A percentile compares a stretch with the other conserved stretches of the same genome.
Conservation (phyloP, 1,284 basidiomycete species). For the Cutaneotrichosporon dermatis region DNA sequence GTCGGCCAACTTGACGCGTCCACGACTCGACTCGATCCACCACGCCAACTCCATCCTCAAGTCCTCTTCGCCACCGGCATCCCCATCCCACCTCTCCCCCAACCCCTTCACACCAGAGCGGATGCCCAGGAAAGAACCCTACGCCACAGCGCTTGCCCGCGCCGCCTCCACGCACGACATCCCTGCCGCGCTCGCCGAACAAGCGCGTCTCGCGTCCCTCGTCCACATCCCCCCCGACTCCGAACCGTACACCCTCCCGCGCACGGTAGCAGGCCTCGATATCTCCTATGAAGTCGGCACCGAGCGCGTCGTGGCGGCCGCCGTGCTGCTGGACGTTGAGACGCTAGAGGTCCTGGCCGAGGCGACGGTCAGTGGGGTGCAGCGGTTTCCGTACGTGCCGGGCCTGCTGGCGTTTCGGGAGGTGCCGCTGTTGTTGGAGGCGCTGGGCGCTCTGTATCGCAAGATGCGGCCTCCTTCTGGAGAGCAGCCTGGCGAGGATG, state of each 20-base stretch:
- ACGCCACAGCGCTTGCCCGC: neutral
- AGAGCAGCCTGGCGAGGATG: no score
- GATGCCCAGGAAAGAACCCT: neutral
- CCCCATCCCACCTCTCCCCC: no score
- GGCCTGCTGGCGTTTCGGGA: conserved; percentile 7
- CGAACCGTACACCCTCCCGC: neutral
- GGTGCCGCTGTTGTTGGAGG: neutral
- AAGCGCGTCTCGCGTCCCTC: neutral
- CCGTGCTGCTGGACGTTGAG: neutral
- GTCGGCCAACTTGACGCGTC: no score
- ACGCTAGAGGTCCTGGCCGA: neutral
- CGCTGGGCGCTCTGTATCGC: neutral
- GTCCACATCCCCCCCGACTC: neutral
- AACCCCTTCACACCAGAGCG: no score
- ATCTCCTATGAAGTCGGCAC: conserved; percentile 4
- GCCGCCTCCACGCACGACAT: conserved; percentile 1
- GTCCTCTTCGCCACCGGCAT: no score
- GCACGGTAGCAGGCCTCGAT: conserved; percentile 1
- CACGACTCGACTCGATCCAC: no score
- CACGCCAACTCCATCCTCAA: no score
- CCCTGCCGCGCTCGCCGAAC: conserved; percentile 1
- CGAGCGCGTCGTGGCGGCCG: conserved; percentile 2
- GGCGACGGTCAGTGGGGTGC: neutral
- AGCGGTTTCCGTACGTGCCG: conserved; percentile 2
- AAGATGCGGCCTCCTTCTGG: no score